Base-by-base conservation (phyloP, 2,329 filamentous ascomycete species). In the Aspergillus bombycis region DNA sequence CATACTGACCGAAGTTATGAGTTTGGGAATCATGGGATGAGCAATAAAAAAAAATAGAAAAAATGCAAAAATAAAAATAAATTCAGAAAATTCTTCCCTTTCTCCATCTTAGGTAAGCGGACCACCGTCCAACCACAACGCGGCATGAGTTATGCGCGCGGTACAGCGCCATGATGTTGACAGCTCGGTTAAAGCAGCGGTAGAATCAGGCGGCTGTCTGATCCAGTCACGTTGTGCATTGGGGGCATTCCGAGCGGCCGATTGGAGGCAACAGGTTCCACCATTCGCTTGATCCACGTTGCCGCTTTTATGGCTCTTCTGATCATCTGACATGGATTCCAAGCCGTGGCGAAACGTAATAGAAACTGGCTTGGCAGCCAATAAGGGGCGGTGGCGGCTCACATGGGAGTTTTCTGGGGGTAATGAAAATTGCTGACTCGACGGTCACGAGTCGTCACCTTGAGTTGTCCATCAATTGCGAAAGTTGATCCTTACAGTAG, bases 331-430 rank as follows among this genome's bases (percentile, higher is more conserved):
- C 73, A 65, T 50, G 61, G 56, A 30, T 61, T 50, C 41, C 34
- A 36, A 38, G 61, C 53, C 59, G 65, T 68, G 65, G 65, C 68
- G 60, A 73, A 69, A 78, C 76, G 76, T 78, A 79, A 79, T 65
- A 75, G 72, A 78, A 78, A 78, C 68, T 61, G 45, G n/a, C 16
- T 5, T 1, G 1, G 2, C 23, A 56, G 48, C 76, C 76, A 79
- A 78, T 78, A 53, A 69, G 32, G 57, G 19, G 28, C 41, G 14
- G 55, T 48, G 55, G 58, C 56, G 48, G 53, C 60, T 38, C 58
- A 60, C 48, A 53, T 50, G 48, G 43, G 46, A 55, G 66, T 76
- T 76, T 75, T 64, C 67, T 71, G 70, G 65, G 70, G 66, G 69
- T 71, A 72, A 72, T 71, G 65, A 61, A 71, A 72, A 70, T 61